phyloP scores from a whole-genome alignment of 1,139 yeast species.

The Candida neerlandica region DNA sequence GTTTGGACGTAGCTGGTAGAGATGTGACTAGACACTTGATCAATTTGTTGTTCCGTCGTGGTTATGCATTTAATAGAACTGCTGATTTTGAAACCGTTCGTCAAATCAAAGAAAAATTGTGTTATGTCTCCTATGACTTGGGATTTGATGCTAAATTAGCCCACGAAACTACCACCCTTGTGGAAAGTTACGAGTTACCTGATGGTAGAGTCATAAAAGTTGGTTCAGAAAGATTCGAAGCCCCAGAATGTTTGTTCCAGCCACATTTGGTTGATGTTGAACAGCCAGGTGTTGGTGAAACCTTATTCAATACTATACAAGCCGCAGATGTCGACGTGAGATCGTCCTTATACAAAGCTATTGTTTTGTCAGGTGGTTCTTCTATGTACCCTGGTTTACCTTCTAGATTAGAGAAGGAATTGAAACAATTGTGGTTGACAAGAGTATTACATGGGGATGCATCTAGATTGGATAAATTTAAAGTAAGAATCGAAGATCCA shows the following conservation, averaged over 20 bases:
- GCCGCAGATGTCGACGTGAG: slow-evolving; percentile 93
- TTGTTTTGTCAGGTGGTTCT: slow-evolving; percentile 95
- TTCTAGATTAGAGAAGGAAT: slow-evolving; percentile 90
- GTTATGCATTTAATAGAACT: slow-evolving; percentile 96
- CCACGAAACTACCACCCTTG: slow-evolving; percentile 90
- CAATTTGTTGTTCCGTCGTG: slow-evolving; percentile 87
- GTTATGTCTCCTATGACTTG: slow-evolving; percentile 93
- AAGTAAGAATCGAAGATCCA: slow-evolving; percentile 97
- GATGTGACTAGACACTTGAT: slow-evolving; percentile 95
- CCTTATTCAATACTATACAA: slow-evolving; percentile 88
- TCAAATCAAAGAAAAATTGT: slow-evolving; percentile 92
- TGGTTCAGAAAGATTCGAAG: slow-evolving; percentile 95
- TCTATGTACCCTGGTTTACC: slow-evolving; percentile 99
- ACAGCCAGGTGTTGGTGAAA: slow-evolving; percentile 96
- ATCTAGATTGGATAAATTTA: slow-evolving; percentile 82
- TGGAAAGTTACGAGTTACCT: slow-evolving; percentile 89
- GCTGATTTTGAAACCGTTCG: slow-evolving; percentile 99
- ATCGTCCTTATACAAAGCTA: slow-evolving; percentile 84
- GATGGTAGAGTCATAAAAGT: slow-evolving; percentile 94
- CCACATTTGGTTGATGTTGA: slow-evolving; percentile 96
- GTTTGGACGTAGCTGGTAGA: slow-evolving; percentile 97
- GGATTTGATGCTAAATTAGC: slow-evolving; percentile 86
- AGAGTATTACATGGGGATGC: slow-evolving; percentile 88
- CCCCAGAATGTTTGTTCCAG: slow-evolving; percentile 97
- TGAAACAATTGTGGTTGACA: slow-evolving; percentile 94